Evolutionary conservation across 306 rosid genomes (phyloP).

Genomic region (Acacia confusa): DNA sequence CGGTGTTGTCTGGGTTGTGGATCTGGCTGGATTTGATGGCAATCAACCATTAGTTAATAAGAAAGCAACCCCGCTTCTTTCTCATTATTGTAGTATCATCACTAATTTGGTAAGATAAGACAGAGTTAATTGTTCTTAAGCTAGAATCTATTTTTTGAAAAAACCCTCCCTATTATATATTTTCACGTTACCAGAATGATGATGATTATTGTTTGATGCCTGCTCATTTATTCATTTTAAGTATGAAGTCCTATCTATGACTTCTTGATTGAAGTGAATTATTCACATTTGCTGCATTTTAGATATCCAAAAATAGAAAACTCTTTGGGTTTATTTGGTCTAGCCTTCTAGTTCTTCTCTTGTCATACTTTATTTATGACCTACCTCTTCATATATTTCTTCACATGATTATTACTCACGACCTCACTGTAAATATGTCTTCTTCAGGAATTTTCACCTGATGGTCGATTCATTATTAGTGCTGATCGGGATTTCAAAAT

Average conservation of each 20-base stretch:
- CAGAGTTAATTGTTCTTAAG: background rate
- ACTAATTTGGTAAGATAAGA: constrained; percentile 71
- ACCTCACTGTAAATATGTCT: constrained; percentile 6
- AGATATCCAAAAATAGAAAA: too few relatives aligned
- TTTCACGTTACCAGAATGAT: background rate
- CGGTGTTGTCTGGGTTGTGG: constrained; percentile 88
- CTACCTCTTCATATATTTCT: background rate
- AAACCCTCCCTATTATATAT: background rate
- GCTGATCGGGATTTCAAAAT: constrained; percentile 95
- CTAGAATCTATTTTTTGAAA: background rate
- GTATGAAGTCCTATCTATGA: background rate
- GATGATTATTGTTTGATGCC: background rate
- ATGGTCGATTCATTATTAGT: constrained; percentile 69
- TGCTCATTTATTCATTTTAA: background rate
- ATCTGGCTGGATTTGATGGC: constrained; percentile 46
- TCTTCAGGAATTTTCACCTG: constrained; percentile 80
- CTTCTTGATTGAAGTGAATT: background rate
- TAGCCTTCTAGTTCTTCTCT: background rate
- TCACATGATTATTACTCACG: constrained; percentile 11
- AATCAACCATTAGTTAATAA: constrained; percentile 38
- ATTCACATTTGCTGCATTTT: background rate
- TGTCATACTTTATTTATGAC: background rate
- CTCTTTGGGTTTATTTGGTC: background rate
- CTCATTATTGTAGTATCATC: constrained; percentile 96
- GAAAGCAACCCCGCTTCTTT: constrained; percentile 64